phyloP scores from a whole-genome alignment of 2,329 filamentous ascomycete genomes.

The Orbilia oligospora region DNA sequence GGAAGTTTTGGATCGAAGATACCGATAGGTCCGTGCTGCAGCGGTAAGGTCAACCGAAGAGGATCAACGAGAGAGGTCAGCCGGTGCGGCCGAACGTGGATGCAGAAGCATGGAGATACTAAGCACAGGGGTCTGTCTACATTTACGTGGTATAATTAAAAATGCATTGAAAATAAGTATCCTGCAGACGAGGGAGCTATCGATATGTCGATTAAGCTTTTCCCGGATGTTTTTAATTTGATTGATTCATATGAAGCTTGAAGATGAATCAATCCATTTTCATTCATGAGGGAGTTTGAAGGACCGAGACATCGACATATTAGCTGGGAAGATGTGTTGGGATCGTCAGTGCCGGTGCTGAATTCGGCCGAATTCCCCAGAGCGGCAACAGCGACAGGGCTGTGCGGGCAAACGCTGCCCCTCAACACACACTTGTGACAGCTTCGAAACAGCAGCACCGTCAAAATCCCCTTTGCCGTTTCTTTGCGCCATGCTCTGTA shows the following conservation, averaged over 20 bases:
- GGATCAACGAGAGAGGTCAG: not conserved
- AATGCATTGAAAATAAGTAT: not conserved
- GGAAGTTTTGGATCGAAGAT: slow-evolving; percentile 5
- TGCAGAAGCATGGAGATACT: slow-evolving; percentile 19
- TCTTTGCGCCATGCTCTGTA: slow-evolving; percentile 28
- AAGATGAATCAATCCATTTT: not conserved
- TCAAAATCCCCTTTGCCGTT: slow-evolving; percentile 38
- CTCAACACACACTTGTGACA: slow-evolving; percentile 48
- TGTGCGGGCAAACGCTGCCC: slow-evolving; percentile 41
- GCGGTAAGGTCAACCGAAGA: slow-evolving; percentile 22
- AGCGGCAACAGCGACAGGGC: slow-evolving; percentile 23
- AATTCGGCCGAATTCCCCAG: slow-evolving; percentile 26
- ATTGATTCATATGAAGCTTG: not conserved
- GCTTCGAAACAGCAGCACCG: slow-evolving; percentile 48
- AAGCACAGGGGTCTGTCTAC: not conserved
- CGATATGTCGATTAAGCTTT: slow-evolving; percentile 3
- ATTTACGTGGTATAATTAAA: not conserved
- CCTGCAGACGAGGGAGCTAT: not conserved
- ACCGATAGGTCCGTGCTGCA: slow-evolving; percentile 5
- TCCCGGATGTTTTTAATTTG: not conserved
- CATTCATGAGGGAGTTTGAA: not conserved
- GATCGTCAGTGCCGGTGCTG: not conserved
- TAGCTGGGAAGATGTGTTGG: slow-evolving; percentile 7
- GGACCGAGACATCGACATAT: slow-evolving; percentile 7
- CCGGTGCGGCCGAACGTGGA: not conserved